Percentiles rank a stretch among this genome's conserved stretches.
Conservation (phyloP, 176 grass and related monocot genomes). For the Cocos nucifera region DNA sequence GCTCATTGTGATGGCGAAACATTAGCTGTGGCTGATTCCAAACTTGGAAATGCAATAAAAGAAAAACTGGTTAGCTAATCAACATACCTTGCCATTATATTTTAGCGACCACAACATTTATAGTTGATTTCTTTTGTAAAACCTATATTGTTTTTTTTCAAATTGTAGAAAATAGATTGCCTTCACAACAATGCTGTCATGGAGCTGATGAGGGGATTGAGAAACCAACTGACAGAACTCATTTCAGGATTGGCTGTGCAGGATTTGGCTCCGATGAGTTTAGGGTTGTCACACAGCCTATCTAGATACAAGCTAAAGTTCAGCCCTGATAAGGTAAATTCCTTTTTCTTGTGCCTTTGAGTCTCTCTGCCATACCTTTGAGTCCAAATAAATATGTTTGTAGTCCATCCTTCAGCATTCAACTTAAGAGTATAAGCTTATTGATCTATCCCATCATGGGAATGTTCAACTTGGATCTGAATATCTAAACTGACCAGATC, state of each 20-base stretch:
- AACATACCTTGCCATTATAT: not conserved
- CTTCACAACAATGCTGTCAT: slow-evolving; percentile 74
- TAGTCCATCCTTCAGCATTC: too few relatives aligned
- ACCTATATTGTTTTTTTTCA: not conserved
- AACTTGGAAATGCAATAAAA: slow-evolving; percentile 79
- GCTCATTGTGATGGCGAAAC: slow-evolving; percentile 79
- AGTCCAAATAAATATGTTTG: too few relatives aligned
- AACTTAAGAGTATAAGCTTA: too few relatives aligned
- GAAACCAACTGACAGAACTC: slow-evolving; percentile 69
- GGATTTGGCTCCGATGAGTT: slow-evolving; percentile 80
- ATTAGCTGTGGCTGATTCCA: slow-evolving; percentile 81
- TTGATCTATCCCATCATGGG: too few relatives aligned
- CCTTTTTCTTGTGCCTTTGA: too few relatives aligned
- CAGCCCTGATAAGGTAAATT: slow-evolving; percentile 75
- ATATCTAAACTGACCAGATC: too few relatives aligned
- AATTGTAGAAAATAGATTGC: slow-evolving; percentile 81
- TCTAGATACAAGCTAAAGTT: slow-evolving; percentile 97
- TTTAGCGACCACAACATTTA: not conserved
- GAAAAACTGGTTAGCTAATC: slow-evolving; percentile 55
- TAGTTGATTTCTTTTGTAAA: not conserved
- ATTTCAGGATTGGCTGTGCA: slow-evolving; percentile 73
- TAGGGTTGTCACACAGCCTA: slow-evolving; percentile 81
- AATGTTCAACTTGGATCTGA: too few relatives aligned
- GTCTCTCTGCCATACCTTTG: too few relatives aligned
- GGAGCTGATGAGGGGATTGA: slow-evolving; percentile 89